Evolutionary conservation across 208 protist genomes (phyloP).

Genomic region (Angomonas ambiguus): DNA sequence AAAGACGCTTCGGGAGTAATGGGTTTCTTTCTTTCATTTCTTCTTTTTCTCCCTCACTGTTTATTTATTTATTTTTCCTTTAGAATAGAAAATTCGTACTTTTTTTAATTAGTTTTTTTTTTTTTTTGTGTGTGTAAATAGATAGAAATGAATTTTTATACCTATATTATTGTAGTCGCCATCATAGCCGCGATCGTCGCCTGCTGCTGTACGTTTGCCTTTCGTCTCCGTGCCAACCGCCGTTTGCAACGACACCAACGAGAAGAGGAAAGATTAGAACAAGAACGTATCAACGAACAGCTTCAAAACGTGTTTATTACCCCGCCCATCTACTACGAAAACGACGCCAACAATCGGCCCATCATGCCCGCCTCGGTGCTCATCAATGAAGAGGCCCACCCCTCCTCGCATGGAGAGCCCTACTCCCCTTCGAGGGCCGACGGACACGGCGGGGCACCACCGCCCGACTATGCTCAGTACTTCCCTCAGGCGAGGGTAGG

Average conservation of each 20-base stretch:
- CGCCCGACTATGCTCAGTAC: conserved; percentile 1
- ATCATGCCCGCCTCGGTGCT: not conserved
- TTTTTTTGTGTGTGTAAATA: not conserved
- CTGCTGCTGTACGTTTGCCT: not conserved
- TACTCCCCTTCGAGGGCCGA: not conserved
- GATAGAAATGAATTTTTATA: conserved; percentile 6
- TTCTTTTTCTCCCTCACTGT: not conserved
- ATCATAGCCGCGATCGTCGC: not conserved
- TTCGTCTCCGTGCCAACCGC: not conserved
- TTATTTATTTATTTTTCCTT: not conserved
- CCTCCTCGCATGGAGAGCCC: not conserved
- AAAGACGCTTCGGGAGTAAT: conserved; percentile 3
- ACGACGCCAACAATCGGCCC: not conserved
- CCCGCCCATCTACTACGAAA: not conserved
- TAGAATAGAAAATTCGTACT: not conserved
- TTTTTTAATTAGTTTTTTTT: not conserved
- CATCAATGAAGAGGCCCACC: not conserved
- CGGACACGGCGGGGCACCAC: too few species aligned
- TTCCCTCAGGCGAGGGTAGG: not conserved
- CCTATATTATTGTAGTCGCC: not conserved
- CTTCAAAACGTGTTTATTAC: not conserved
- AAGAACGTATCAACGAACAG: not conserved
- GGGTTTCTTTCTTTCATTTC: conserved; percentile 16
- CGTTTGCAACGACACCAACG: not conserved
- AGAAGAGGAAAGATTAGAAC: conserved; percentile 2